Percentiles rank a stretch among this genome's conserved stretches.
These are phyloP conservation scores for Yarrowia sp. DNA, from an alignment of 805 yeast genomes.

Conservation along the genomic window DNA sequence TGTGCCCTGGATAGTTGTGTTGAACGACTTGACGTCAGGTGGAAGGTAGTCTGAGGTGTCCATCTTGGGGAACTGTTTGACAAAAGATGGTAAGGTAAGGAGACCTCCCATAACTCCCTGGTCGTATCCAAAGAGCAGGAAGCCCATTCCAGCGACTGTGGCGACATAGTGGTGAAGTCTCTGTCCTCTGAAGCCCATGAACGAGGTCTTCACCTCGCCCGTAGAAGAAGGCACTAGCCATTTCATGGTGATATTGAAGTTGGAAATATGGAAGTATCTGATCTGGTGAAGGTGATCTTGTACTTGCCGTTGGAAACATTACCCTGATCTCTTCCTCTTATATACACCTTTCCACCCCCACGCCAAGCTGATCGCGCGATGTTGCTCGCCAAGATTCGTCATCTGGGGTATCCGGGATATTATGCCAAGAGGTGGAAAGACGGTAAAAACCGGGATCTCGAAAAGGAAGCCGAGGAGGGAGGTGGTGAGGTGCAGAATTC, in stretches of 20 bases:
- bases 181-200: constrained; percentile 24
- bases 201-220: constrained; percentile 11
- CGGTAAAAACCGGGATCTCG: too few relatives aligned
- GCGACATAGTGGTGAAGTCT: constrained; percentile 34
- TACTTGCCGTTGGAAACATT: too few relatives aligned
- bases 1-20: constrained; percentile 22
- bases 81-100: constrained; percentile 3
- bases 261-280: too few relatives aligned
- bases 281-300: too few relatives aligned
- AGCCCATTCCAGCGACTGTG: constrained; percentile 42
- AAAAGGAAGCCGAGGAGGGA: too few relatives aligned
- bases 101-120: constrained; percentile 74
- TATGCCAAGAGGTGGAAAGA: too few relatives aligned
- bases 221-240: not conserved
- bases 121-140: constrained; percentile 67
- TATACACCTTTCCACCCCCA: too few relatives aligned
- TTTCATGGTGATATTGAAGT: not conserved
- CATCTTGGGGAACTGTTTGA: constrained; percentile 25
- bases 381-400: too few relatives aligned
- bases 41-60: constrained; percentile 12
- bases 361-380: too few relatives aligned
- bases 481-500: too few relatives aligned
- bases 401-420: too few relatives aligned
- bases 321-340: too few relatives aligned
- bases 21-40: constrained; percentile 12